Evolutionary conservation across 345 rosid species (phyloP).

Genomic region (Laguncularia racemosa): DNA sequence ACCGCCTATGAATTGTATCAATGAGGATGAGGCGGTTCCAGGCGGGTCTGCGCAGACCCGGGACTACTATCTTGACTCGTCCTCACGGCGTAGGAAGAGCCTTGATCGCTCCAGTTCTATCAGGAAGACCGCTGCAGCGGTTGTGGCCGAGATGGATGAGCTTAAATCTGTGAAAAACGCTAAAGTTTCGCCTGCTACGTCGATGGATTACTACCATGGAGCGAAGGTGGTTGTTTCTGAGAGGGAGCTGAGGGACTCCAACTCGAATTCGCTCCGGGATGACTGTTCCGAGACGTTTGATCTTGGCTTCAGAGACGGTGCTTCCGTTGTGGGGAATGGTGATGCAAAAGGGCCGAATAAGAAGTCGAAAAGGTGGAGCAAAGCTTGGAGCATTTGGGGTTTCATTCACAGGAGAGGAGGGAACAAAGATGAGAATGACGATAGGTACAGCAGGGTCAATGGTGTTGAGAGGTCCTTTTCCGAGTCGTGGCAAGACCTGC

Average conservation of each 20-base stretch:
- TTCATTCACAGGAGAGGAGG: slow-evolving; percentile 58
- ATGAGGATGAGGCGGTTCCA: slow-evolving; percentile 50
- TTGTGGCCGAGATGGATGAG: slow-evolving; percentile 76
- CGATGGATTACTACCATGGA: slow-evolving; percentile 31
- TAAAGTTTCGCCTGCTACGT: slow-evolving; percentile 63
- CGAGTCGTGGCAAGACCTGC: slow-evolving; percentile 83
- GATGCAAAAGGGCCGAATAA: slow-evolving; percentile 41
- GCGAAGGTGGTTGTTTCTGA: slow-evolving; percentile 34
- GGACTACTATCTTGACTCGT: slow-evolving; percentile 81
- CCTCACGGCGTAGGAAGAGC: slow-evolving; percentile 79
- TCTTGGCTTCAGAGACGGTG: slow-evolving; percentile 46
- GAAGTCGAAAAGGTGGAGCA: slow-evolving; percentile 79
- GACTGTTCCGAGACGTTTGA: slow-evolving; percentile 76
- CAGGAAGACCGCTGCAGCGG: slow-evolving; percentile 70
- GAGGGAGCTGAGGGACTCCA: slow-evolving; percentile 42
- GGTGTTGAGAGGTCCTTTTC: slow-evolving; percentile 71
- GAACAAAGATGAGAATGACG: slow-evolving; percentile 66
- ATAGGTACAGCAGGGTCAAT: slow-evolving; percentile 52
- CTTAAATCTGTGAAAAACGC: slow-evolving; percentile 54
- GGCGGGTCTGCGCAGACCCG: slow-evolving; percentile 91
- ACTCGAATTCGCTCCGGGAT: slow-evolving; percentile 69
- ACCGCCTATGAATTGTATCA: slow-evolving; percentile 27
- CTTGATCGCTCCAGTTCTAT: slow-evolving; percentile 75
- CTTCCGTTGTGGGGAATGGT: slow-evolving; percentile 40
- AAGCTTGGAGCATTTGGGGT: slow-evolving; percentile 83